Evolutionary conservation across 202 grass and related monocot genomes (phyloP).

Genomic region (Dendrocalamus latiflorus): DNA sequence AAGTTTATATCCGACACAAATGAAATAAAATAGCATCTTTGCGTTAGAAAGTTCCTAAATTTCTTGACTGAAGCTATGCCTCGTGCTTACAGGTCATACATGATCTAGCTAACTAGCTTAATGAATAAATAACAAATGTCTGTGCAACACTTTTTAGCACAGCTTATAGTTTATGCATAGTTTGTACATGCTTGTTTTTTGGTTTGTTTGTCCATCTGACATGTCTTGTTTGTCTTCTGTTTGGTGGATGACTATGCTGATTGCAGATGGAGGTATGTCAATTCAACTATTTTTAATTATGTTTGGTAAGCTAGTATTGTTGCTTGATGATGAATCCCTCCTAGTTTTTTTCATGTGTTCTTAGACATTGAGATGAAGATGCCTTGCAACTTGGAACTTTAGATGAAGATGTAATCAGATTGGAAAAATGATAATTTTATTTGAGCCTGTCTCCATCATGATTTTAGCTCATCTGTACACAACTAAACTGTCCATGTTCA

Average conservation of each 20-base stretch:
- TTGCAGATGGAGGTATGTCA: slow-evolving; percentile 82
- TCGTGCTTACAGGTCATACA: not conserved
- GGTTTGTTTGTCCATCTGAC: slow-evolving; percentile 8
- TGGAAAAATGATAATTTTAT: not conserved
- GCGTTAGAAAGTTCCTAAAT: not conserved
- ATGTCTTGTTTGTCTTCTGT: not conserved
- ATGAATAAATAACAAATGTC: not conserved
- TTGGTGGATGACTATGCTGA: slow-evolving; percentile 13
- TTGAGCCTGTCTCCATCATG: not conserved
- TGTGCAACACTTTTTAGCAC: not conserved
- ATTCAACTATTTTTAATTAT: slow-evolving; percentile 4
- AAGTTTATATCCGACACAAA: not conserved
- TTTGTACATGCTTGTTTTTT: not conserved
- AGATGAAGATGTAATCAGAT: not conserved
- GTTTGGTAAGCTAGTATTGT: not conserved
- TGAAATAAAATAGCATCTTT: not conserved
- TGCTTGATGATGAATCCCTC: not conserved
- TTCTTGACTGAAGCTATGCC: not conserved
- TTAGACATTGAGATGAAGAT: not conserved
- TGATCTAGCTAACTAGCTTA: not conserved
- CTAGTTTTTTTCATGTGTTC: not conserved
- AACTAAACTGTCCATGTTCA: slow-evolving; percentile 6
- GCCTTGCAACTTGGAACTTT: too few species aligned
- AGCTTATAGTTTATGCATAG: not conserved
- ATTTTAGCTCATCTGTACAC: not conserved